Conservation (phyloP, 257 asterid genomes). For the Fraxinus anomala region DNA sequence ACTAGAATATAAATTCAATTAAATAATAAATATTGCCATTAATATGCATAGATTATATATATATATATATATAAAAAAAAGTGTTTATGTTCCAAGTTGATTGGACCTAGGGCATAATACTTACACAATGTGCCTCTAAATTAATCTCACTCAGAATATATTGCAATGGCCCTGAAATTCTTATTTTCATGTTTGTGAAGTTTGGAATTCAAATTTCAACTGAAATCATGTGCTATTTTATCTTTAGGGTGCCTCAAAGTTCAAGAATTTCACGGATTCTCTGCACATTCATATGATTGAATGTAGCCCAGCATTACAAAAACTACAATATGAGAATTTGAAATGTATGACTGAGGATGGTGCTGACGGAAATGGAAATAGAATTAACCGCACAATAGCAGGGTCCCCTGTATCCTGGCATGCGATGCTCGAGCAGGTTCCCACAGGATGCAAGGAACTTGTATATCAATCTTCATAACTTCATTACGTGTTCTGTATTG, state of each 20-base stretch:
- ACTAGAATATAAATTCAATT: too few relatives aligned
- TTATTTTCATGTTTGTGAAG: slow-evolving; percentile 9
- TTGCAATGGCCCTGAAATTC: slow-evolving; percentile 4
- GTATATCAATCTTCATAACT: slow-evolving; percentile 15
- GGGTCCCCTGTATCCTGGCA: slow-evolving; percentile 92
- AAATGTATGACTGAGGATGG: slow-evolving; percentile 51
- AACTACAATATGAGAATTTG: slow-evolving; percentile 74
- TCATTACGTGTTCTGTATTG: slow-evolving; percentile 11
- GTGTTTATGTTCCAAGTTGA: too few relatives aligned
- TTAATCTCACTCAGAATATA: background rate
- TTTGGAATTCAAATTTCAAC: slow-evolving; percentile 16
- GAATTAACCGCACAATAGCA: slow-evolving; percentile 54
- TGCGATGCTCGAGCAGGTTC: slow-evolving; percentile 83
- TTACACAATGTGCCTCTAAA: too few relatives aligned
- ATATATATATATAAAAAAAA: too few relatives aligned
- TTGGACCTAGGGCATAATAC: too few relatives aligned
- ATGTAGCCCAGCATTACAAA: slow-evolving; percentile 83
- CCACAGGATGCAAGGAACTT: slow-evolving; percentile 72
- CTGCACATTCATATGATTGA: slow-evolving; percentile 87
- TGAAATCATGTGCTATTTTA: slow-evolving; percentile 10
- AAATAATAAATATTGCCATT: too few relatives aligned
- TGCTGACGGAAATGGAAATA: slow-evolving; percentile 44
- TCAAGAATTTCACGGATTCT: slow-evolving; percentile 71
- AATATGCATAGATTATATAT: too few relatives aligned
- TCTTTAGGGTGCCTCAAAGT: slow-evolving; percentile 72